A percentile compares a stretch with the other conserved stretches of the same genome.
phyloP scores from a whole-genome alignment of 148 eudicot genomes.

The Camellia granthamiana region DNA sequence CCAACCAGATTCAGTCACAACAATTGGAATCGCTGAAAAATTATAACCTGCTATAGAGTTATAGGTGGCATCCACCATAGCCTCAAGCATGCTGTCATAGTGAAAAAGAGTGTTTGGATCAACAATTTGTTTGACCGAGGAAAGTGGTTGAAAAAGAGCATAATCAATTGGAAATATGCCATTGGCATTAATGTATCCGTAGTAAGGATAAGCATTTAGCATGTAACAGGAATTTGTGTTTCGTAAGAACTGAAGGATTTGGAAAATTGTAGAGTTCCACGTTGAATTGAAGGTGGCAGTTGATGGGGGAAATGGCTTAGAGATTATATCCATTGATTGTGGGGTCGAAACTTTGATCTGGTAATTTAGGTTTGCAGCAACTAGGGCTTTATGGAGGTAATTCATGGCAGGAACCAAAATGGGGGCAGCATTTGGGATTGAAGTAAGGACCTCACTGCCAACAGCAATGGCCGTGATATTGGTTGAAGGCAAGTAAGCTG shows the following conservation, averaged over 20 bases:
- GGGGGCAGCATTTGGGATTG: conserved; percentile 71
- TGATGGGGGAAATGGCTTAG: conserved; percentile 86
- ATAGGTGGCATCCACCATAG: conserved; percentile 90
- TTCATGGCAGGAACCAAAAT: conserved; percentile 70
- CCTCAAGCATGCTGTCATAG: conserved; percentile 87
- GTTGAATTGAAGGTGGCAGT: conserved; percentile 69
- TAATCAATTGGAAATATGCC: conserved; percentile 92
- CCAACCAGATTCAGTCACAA: conserved; percentile 95
- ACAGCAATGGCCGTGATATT: conserved; percentile 80
- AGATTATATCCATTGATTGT: conserved; percentile 66
- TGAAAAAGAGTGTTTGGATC: conserved; percentile 84
- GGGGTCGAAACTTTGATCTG: conserved; percentile 84
- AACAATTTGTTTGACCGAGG: conserved; percentile 78
- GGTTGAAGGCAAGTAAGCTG: conserved; percentile 73
- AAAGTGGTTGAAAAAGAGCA: conserved; percentile 69
- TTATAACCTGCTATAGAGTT: conserved; percentile 66
- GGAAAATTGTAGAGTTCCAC: conserved; percentile 67
- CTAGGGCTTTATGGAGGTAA: conserved; percentile 72
- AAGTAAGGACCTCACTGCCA: conserved; percentile 71
- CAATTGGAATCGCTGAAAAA: conserved; percentile 61
- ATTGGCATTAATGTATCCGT: conserved; percentile 51
- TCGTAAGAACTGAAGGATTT: conserved; percentile 67
- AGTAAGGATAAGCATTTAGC: conserved; percentile 88
- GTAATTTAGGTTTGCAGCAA: conserved; percentile 68
- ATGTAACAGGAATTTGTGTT: conserved; percentile 75